A percentile compares a stretch with the other conserved stretches of the same genome.
These are phyloP conservation scores for Hanseniaspora osmophila DNA, from an alignment of 805 yeast species.

Conservation along the genomic window DNA sequence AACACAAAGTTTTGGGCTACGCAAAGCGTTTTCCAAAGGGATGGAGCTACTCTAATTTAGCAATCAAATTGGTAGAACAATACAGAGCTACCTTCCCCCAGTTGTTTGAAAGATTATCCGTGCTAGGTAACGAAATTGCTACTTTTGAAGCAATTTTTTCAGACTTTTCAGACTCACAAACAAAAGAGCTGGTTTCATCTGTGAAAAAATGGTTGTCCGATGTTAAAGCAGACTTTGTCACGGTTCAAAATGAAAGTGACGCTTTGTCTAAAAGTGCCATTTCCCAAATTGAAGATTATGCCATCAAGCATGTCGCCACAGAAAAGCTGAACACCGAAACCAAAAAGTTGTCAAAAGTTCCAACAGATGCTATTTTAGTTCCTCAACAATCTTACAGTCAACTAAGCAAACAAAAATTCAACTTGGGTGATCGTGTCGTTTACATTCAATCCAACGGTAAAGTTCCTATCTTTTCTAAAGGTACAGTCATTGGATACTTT, in stretches of 20 bases:
- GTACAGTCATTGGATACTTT: constrained; percentile 75
- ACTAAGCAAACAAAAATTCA: constrained; percentile 61
- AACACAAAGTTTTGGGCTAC: constrained; percentile 79
- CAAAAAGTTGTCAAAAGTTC: constrained; percentile 65
- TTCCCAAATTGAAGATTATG: constrained; percentile 48
- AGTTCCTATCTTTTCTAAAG: constrained; percentile 75
- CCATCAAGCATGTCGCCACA: constrained; percentile 31
- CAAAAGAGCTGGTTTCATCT: constrained; percentile 17
- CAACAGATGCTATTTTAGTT: constrained; percentile 66
- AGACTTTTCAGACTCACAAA: constrained; percentile 19
- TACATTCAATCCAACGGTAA: constrained; percentile 79
- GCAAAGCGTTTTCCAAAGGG: constrained; percentile 48
- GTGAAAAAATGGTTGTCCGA: constrained; percentile 31
- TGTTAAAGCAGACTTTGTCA: constrained; percentile 40
- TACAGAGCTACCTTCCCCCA: constrained; percentile 50
- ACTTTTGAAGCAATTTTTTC: constrained; percentile 22
- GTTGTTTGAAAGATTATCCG: constrained; percentile 33
- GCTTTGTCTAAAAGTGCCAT: constrained; percentile 56
- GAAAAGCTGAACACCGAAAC: constrained; percentile 32
- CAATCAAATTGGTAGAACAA: constrained; percentile 48
- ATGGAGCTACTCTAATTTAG: constrained; percentile 77
- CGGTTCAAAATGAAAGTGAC: constrained; percentile 67
- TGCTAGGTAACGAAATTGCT: constrained; percentile 18
- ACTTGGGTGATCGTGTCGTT: constrained; percentile 79
- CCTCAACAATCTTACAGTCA: constrained; percentile 60